phyloP scores from a whole-genome alignment of 345 rosid species.

The Erucastrum elatum region DNA sequence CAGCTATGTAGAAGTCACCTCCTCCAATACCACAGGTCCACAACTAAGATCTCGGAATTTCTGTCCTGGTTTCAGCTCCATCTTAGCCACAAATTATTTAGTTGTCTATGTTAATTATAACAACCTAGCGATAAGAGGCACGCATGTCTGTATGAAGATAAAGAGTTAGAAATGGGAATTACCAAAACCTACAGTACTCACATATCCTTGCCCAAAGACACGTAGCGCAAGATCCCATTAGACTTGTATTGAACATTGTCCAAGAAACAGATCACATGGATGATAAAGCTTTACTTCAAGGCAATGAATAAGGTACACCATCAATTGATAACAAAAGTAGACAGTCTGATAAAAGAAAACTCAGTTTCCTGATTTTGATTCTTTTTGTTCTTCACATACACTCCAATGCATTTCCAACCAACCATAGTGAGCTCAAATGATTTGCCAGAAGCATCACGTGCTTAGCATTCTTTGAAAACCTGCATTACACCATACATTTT shows the following conservation, averaged over 20 bases:
- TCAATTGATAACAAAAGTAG: not conserved
- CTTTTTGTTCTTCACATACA: conserved; percentile 87
- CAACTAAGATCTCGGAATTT: conserved; percentile 94
- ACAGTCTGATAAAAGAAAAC: not conserved
- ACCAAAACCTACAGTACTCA: conserved; percentile 80
- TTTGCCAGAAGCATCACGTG: conserved; percentile 55
- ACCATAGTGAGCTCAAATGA: conserved; percentile 73
- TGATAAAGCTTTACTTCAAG: conserved; percentile 4
- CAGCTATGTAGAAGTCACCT: conserved; percentile 97
- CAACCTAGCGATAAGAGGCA: conserved; percentile 13
- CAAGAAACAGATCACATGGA: conserved; percentile 55
- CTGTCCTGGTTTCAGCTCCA: conserved; percentile 85
- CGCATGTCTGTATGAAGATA: too few species aligned
- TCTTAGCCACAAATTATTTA: conserved; percentile 79
- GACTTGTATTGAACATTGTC: conserved; percentile 88
- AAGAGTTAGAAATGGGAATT: not conserved
- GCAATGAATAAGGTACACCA: not conserved
- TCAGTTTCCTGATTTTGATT: conserved; percentile 82
- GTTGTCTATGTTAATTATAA: conserved; percentile 69
- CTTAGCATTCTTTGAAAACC: conserved; percentile 69
- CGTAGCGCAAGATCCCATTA: conserved; percentile 79
- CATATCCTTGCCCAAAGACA: conserved; percentile 83
- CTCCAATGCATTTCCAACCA: conserved; percentile 88
- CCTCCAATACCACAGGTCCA: conserved; percentile 99
- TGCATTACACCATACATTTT: conserved; percentile 35